Percentiles rank a stretch among this genome's conserved stretches.
These are phyloP conservation scores for Zanthoxylum bungeanum DNA, from an alignment of 345 rosid species.

Conservation along the genomic window DNA sequence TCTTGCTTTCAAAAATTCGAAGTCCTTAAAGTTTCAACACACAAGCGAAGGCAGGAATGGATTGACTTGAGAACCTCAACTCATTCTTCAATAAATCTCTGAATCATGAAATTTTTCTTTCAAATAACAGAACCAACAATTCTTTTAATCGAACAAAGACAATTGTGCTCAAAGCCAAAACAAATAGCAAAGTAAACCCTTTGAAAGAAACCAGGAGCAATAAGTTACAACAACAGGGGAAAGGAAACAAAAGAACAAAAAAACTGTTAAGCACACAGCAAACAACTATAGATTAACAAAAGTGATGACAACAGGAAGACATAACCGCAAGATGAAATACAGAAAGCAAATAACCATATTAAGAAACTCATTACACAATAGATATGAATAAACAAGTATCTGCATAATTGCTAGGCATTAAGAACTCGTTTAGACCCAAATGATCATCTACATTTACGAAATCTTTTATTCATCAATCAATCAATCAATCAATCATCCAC, in stretches of 20 bases:
- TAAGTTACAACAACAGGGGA: not conserved
- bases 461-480: not conserved
- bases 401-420: not conserved
- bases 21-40: not conserved
- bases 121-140: not conserved
- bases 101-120: not conserved
- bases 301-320: not conserved
- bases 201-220: not conserved
- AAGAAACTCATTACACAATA: not conserved
- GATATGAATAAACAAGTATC: not conserved
- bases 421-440: not conserved
- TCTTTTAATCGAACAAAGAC: not conserved
- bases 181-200: not conserved
- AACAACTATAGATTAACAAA: not conserved
- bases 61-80: not conserved
- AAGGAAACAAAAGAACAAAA: too few species aligned
- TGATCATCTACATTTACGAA: not conserved
- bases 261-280: not conserved
- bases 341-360: not conserved
- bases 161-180: not conserved
- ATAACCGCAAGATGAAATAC: not conserved
- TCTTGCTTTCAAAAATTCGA: not conserved
- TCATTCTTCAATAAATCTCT: not conserved
- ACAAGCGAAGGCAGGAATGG: not conserved
- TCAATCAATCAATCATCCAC: slow-evolving; percentile 1